phyloP scores from a whole-genome alignment of 768 basidiomycete genomes.

The Naematelia aurantialba region DNA sequence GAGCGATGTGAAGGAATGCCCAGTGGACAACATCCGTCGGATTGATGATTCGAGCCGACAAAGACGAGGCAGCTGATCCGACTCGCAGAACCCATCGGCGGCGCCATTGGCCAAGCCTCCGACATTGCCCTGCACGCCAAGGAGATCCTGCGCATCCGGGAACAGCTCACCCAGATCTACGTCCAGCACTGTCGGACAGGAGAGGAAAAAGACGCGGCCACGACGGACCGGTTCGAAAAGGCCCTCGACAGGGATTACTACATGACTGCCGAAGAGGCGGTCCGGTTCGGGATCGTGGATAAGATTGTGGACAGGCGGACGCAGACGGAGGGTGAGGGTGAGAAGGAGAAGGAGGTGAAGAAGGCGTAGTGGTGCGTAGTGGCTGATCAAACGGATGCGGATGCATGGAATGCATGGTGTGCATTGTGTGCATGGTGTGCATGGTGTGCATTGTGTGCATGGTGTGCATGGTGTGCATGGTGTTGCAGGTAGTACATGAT shows the following conservation, averaged over 20 bases:
- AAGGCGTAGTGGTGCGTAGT: not conserved
- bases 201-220: conserved; percentile 63
- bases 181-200: conserved; percentile 72
- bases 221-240: conserved; percentile 73
- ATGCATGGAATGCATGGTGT: not conserved
- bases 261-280: conserved; percentile 91
- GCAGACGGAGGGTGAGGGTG: conserved; percentile 15
- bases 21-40: too few species aligned
- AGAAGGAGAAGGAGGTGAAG: conserved; percentile 2
- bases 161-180: conserved; percentile 80
- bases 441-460: too few species aligned
- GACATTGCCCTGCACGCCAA: conserved; percentile 98
- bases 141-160: conserved; percentile 86
- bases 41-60: too few species aligned
- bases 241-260: conserved; percentile 94
- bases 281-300: conserved; percentile 89
- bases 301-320: conserved; percentile 66
- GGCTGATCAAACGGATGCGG: not conserved
- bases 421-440: too few species aligned
- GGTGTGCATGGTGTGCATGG: too few species aligned
- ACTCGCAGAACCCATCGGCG: conserved; percentile 83
- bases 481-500: too few species aligned
- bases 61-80: not conserved
- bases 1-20: too few species aligned
- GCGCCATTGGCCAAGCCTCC: conserved; percentile 88